phyloP scores from a whole-genome alignment of 352 stramenopile species.

The Phytophthora aleatoria region DNA sequence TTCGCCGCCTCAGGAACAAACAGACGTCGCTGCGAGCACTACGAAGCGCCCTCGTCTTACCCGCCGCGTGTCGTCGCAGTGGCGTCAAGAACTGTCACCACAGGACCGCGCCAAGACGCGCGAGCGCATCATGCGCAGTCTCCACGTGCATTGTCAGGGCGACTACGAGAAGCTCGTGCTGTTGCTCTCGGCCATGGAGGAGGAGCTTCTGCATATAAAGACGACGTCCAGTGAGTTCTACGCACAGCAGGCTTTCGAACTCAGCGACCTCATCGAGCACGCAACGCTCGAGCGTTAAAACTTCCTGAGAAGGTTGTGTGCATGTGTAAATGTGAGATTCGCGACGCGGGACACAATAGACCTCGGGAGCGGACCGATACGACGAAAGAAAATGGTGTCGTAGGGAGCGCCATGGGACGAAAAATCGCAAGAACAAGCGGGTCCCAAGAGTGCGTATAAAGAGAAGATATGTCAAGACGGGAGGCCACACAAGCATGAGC shows the following conservation, averaged over 20 bases:
- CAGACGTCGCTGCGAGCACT: constrained; percentile 13
- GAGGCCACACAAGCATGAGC: constrained; percentile 2
- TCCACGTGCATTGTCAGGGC: constrained; percentile 55
- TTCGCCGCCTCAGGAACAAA: constrained; percentile 16
- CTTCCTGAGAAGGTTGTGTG: constrained; percentile 9
- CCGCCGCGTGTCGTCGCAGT: constrained; percentile 51
- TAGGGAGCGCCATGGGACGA: constrained; percentile 33
- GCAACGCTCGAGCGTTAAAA: constrained; percentile 48
- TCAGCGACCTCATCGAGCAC: constrained; percentile 57
- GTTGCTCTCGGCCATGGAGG: constrained; percentile 72
- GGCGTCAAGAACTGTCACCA: constrained; percentile 61
- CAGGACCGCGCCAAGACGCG: constrained; percentile 65
- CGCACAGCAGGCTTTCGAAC: constrained; percentile 55
- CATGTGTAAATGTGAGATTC: constrained; percentile 31
- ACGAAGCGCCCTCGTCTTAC: constrained; percentile 46
- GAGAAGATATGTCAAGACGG: constrained; percentile 10
- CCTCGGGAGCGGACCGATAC: constrained; percentile 9
- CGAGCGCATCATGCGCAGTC: constrained; percentile 64
- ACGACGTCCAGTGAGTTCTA: constrained; percentile 73
- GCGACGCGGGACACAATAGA: constrained; percentile 10
- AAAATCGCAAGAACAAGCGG: constrained; percentile 29
- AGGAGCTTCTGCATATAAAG: constrained; percentile 81
- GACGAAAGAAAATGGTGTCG: constrained; percentile 24
- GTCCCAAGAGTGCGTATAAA: constrained; percentile 14
- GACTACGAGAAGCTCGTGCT: constrained; percentile 72